Conservation (phyloP, 2,329 filamentous ascomycete species). For the Sporothrix pallida region DNA sequence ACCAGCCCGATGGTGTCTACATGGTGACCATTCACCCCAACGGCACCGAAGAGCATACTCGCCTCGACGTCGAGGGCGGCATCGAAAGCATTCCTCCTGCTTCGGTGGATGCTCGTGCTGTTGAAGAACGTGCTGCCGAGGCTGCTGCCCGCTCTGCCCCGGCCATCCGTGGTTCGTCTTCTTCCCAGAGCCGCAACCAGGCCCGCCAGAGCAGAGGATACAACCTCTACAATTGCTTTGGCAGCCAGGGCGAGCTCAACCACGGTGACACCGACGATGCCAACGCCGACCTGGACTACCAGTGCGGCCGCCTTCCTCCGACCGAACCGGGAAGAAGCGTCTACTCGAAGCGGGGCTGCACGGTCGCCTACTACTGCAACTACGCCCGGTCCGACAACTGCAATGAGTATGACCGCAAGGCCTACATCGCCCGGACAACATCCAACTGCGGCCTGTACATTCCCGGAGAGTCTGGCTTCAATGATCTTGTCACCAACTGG, state of each 20-base stretch:
- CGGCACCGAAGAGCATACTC: background rate
- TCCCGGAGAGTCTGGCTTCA: background rate
- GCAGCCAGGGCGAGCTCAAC: background rate
- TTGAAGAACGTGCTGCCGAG: background rate
- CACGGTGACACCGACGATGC: background rate
- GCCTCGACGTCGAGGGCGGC: background rate
- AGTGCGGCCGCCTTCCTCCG: background rate
- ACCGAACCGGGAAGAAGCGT: background rate
- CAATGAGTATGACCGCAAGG: background rate
- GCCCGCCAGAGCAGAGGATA: too few relatives aligned
- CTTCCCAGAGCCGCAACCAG: too few relatives aligned
- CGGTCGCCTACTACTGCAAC: conserved; percentile 1
- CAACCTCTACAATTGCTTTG: background rate
- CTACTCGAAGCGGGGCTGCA: conserved; percentile 1
- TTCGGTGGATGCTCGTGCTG: background rate
- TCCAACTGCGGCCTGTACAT: background rate
- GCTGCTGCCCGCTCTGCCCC: background rate
- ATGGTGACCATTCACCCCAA: background rate
- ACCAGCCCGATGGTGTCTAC: conserved; percentile 8
- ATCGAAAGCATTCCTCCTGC: background rate
- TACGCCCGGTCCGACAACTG: background rate
- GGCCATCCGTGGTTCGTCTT: too few relatives aligned
- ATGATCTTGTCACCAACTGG: background rate
- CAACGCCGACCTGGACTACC: background rate
- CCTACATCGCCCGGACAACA: background rate